Evolutionary conservation across 2,329 filamentous ascomycete genomes (phyloP), one percentile per base, ranked within the genome.

Genomic region (Ceratocystis eucalypticola): DNA sequence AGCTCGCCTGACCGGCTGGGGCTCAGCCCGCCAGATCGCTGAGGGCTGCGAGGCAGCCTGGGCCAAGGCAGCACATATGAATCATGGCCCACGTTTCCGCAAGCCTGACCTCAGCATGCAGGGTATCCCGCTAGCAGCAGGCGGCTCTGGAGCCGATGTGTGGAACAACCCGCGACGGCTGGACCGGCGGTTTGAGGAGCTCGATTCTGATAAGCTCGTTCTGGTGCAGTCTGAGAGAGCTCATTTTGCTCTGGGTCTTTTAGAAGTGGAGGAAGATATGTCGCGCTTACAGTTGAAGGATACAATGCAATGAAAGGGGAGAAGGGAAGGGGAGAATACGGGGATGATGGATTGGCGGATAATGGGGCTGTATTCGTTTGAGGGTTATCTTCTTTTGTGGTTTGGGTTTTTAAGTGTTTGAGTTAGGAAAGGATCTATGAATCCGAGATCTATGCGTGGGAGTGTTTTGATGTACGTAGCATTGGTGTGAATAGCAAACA

Each of bases 21-120:
- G 91, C 71, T 91, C 88, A 1, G 88, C 91, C 1, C 82, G 84
- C 44, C 84, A 91, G 50, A 93, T 96, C 69, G 90, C 90, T 0
- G 80, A 84, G 62, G 91, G 91, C 1, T 96, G 91, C 74, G 92
- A 97, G 75, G 87, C 85, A 2, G 82, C 85, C 0, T 99, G 94
- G 94, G 80, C 83, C 68, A 89, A 87, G 72, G 86, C 88, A 0
- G 88, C 84, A 2, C 82, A 86, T 69, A 79, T 88, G 70, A 89
- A 89, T 0, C 82, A 84, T 59, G 93, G 91, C 0, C 91, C 91
- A 3, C 85, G 85, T 0, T 96, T 96, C 73, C 50, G 61, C 33
- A 74, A 77, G 63, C 72, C 74, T 65, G 73, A 77, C n/a, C 72
- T 74, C 4, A 70, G 73, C 57, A 77, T 82, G 22, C 82, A 79